Conservation (phyloP, 805 yeast species). For the Suhomyces faveliae region DNA sequence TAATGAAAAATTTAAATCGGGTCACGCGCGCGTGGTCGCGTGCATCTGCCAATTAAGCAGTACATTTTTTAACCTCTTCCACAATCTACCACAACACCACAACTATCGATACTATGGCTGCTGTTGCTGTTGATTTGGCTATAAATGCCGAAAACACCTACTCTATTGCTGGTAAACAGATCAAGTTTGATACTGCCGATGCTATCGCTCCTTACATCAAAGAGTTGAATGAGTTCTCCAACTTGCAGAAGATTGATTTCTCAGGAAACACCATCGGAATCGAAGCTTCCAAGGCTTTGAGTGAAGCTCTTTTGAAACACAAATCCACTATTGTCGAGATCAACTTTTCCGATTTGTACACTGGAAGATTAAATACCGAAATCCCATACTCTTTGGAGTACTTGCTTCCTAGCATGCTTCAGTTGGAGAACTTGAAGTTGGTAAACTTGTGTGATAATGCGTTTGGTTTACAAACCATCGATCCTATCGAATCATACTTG, state of each 20-base stretch:
- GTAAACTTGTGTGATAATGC: constrained; percentile 93
- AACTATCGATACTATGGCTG: constrained; percentile 17
- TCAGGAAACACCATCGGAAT: constrained; percentile 95
- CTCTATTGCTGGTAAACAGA: constrained; percentile 70
- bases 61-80: neutral
- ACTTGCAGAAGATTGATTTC: constrained; percentile 62
- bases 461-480: constrained; percentile 92
- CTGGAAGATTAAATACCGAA: constrained; percentile 92
- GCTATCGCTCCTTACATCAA: constrained; percentile 73
- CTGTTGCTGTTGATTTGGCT: constrained; percentile 24
- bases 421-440: constrained; percentile 65
- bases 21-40: neutral
- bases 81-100: neutral
- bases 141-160: constrained; percentile 47
- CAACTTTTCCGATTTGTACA: constrained; percentile 88
- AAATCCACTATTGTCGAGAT: constrained; percentile 58
- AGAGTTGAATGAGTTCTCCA: constrained; percentile 44
- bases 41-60: neutral
- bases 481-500: constrained; percentile 77
- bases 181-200: constrained; percentile 68
- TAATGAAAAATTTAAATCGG: constrained; percentile 1
- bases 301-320: constrained; percentile 49
- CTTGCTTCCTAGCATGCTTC: constrained; percentile 69
- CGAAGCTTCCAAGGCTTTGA: constrained; percentile 75
- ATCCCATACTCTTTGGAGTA: constrained; percentile 79